These are phyloP conservation scores for Oryza glaberrima DNA, from an alignment of 176 grass and related monocot genomes.

Conservation along the genomic window DNA sequence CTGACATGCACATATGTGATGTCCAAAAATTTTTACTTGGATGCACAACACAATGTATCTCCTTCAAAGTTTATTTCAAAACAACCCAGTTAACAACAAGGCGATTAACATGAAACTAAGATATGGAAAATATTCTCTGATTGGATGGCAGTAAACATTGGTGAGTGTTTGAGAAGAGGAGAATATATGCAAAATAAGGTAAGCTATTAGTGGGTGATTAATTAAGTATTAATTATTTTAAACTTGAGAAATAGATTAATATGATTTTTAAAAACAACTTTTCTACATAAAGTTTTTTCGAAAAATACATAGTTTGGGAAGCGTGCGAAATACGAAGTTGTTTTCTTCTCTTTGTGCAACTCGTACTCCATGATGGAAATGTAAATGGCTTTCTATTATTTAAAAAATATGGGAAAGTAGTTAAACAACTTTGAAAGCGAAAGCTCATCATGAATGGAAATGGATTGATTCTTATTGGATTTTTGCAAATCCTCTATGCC, in stretches of 20 bases:
- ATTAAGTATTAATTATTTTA: too few relatives aligned
- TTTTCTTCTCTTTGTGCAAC: too few relatives aligned
- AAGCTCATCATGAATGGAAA: background rate
- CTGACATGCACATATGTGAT: constrained; percentile 8
- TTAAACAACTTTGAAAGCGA: background rate
- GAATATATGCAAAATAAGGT: too few relatives aligned
- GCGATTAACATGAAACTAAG: background rate
- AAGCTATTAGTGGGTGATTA: too few relatives aligned
- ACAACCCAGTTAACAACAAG: background rate
- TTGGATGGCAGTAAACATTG: background rate
- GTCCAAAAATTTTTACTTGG: background rate
- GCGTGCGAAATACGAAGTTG: too few relatives aligned
- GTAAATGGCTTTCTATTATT: background rate
- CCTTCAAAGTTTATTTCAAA: background rate
- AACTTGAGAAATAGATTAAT: too few relatives aligned
- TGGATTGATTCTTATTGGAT: background rate
- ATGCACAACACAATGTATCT: too few relatives aligned
- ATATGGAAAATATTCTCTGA: background rate
- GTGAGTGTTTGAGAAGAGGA: too few relatives aligned
- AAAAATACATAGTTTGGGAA: too few relatives aligned
- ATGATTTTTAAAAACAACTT: too few relatives aligned
- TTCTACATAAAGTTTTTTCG: too few relatives aligned
- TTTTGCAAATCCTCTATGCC: too few relatives aligned
- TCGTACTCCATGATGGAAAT: background rate
- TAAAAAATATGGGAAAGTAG: background rate